Evolutionary conservation across 2,329 filamentous ascomycete species (phyloP).

Genomic region (Drechslera avenae): DNA sequence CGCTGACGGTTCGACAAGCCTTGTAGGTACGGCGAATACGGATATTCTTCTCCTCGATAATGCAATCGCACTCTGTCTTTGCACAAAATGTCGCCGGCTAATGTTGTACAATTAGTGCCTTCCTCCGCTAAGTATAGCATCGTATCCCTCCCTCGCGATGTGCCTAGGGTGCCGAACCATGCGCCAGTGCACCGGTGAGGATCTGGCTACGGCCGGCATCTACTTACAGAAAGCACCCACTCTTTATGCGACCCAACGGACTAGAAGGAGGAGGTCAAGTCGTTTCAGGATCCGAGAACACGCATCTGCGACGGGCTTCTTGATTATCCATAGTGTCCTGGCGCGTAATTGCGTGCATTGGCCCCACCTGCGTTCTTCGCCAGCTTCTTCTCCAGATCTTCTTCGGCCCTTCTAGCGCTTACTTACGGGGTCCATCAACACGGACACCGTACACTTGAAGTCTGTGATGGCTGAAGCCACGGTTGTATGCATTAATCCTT

Average conservation of each 20-base stretch:
- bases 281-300: constrained; percentile 8
- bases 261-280: constrained; percentile 4
- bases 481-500: constrained; percentile 10
- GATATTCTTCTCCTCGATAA: constrained; percentile 5
- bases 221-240: constrained; percentile 1
- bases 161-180: constrained; percentile 6
- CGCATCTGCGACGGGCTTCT: constrained; percentile 19
- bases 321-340: constrained; percentile 19
- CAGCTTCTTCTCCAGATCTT: constrained; percentile 23
- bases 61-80: constrained; percentile 6
- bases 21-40: constrained; percentile 4
- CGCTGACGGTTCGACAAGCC: constrained; percentile 4
- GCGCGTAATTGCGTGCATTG: constrained; percentile 13
- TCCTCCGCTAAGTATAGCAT: neutral
- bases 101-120: constrained; percentile 1
- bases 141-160: constrained; percentile 4
- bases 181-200: constrained; percentile 11
- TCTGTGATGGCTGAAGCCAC: constrained; percentile 6
- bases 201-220: neutral
- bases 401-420: constrained; percentile 27
- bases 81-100: constrained; percentile 6
- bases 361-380: constrained; percentile 14
- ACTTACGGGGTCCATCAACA: constrained; percentile 14
- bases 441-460: constrained; percentile 21
- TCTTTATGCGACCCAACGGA: constrained; percentile 1